Evolutionary conservation across 2,329 filamentous ascomycete genomes (phyloP).

Genomic region (Davidsoniella australis): DNA sequence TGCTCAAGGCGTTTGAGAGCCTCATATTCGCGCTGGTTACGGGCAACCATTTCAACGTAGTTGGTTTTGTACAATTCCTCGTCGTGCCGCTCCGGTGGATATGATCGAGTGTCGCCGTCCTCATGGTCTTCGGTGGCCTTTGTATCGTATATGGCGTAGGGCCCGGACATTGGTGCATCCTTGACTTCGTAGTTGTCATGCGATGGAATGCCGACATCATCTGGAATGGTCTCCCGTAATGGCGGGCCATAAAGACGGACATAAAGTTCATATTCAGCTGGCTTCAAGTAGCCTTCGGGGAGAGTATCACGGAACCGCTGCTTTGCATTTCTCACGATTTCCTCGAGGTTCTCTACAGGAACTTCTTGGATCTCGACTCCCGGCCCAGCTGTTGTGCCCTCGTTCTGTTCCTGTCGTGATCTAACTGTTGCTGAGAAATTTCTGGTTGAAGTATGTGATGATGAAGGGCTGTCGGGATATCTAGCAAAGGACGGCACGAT

Average conservation of each 20-base stretch:
- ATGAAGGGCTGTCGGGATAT: not conserved
- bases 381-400: not conserved
- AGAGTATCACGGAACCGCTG: slow-evolving; percentile 62
- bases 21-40: slow-evolving; percentile 36
- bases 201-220: slow-evolving; percentile 37
- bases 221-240: slow-evolving; percentile 39
- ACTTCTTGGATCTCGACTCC: not conserved
- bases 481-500: not conserved
- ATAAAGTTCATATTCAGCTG: slow-evolving; percentile 59
- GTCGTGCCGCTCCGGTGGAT: slow-evolving; percentile 6
- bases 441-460: not conserved
- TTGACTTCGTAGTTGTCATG: slow-evolving; percentile 14
- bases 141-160: slow-evolving; percentile 2
- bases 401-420: slow-evolving; percentile 1
- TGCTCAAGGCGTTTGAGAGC: slow-evolving; percentile 37
- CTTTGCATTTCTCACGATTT: slow-evolving; percentile 51
- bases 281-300: slow-evolving; percentile 51
- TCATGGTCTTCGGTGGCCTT: slow-evolving; percentile 5
- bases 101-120: slow-evolving; percentile 4
- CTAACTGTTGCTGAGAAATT: not conserved
- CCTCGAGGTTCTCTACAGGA: slow-evolving; percentile 30
- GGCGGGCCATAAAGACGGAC: slow-evolving; percentile 68
- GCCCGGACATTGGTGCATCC: slow-evolving; percentile 12
- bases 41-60: slow-evolving; percentile 32
- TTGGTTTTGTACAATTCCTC: slow-evolving; percentile 1